Evolutionary conservation across 2,329 filamentous ascomycete species (phyloP).

Genomic region (Arthrobotrys pseudoclavata): DNA sequence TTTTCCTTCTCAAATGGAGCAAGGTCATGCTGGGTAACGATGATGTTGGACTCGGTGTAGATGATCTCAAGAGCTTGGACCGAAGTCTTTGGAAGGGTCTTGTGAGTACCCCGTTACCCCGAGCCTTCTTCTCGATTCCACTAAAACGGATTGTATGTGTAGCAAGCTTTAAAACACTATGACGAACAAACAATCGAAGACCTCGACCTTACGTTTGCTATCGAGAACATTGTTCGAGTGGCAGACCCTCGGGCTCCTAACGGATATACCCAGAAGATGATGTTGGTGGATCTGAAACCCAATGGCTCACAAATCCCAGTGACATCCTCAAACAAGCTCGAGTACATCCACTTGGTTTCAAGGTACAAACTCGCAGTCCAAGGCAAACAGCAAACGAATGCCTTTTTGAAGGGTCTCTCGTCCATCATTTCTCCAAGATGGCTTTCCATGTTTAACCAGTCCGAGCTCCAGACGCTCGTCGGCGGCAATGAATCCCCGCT

Average conservation of each 20-base stretch:
- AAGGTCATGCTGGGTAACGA: conserved; percentile 78
- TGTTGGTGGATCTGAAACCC: conserved; percentile 81
- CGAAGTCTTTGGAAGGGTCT: conserved; percentile 91
- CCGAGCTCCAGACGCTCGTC: conserved; percentile 91
- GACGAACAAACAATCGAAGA: conserved; percentile 73
- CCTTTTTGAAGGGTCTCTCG: conserved; percentile 87
- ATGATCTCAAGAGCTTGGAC: conserved; percentile 92
- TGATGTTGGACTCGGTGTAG: conserved; percentile 80
- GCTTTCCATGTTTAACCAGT: conserved; percentile 99
- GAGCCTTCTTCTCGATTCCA: background rate
- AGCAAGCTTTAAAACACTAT: conserved; percentile 81
- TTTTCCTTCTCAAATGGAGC: conserved; percentile 97
- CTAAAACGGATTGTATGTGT: conserved; percentile 5
- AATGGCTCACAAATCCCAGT: conserved; percentile 82
- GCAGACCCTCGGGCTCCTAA: conserved; percentile 62
- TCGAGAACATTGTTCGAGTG: conserved; percentile 69
- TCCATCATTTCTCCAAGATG: conserved; percentile 91
- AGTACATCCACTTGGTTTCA: conserved; percentile 95
- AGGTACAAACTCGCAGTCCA: conserved; percentile 87
- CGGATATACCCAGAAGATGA: conserved; percentile 70
- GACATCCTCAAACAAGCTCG: conserved; percentile 89
- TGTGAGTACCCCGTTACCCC: conserved; percentile 66
- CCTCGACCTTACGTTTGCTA: conserved; percentile 60
- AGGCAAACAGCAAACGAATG: conserved; percentile 82
- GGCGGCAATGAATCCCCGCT: conserved; percentile 86